These are phyloP conservation scores for Debaryomyces robertsiae DNA, from an alignment of 1,139 yeast species.

Conservation along the genomic window DNA sequence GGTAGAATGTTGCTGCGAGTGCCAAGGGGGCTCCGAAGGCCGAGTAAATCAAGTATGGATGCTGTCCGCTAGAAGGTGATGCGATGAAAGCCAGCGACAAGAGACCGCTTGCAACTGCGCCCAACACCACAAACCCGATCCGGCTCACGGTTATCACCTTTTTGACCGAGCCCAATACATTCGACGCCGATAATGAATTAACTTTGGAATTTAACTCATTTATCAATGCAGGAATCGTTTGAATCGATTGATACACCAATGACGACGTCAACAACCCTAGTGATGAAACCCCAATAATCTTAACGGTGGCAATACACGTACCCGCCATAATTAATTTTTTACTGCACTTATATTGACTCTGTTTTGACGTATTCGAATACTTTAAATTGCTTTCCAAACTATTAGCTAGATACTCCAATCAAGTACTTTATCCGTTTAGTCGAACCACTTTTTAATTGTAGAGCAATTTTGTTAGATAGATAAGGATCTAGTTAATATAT, in stretches of 20 bases:
- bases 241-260: slow-evolving; percentile 39
- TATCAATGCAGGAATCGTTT: slow-evolving; percentile 39
- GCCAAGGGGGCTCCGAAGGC: slow-evolving; percentile 51
- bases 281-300: slow-evolving; percentile 54
- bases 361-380: background rate
- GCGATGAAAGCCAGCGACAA: slow-evolving; percentile 45
- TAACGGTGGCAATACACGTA: slow-evolving; percentile 52
- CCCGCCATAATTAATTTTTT: slow-evolving; percentile 34
- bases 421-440: too few species aligned
- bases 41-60: slow-evolving; percentile 60
- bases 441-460: slow-evolving; percentile 1
- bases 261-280: slow-evolving; percentile 52
- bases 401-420: background rate
- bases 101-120: slow-evolving; percentile 40
- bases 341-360: background rate
- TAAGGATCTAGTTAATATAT: slow-evolving; percentile 6
- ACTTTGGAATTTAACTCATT: slow-evolving; percentile 25
- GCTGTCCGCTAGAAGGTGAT: slow-evolving; percentile 49
- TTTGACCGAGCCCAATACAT: slow-evolving; percentile 18
- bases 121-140: slow-evolving; percentile 32
- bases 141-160: slow-evolving; percentile 29
- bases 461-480: slow-evolving; percentile 7
- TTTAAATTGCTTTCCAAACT: background rate
- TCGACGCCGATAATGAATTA: slow-evolving; percentile 14
- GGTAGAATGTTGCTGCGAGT: slow-evolving; percentile 28